Percentiles rank a stretch among this genome's conserved stretches.
Evolutionary conservation across 768 basidiomycete species (phyloP).

Genomic region (Cystobasidium onofrii): DNA sequence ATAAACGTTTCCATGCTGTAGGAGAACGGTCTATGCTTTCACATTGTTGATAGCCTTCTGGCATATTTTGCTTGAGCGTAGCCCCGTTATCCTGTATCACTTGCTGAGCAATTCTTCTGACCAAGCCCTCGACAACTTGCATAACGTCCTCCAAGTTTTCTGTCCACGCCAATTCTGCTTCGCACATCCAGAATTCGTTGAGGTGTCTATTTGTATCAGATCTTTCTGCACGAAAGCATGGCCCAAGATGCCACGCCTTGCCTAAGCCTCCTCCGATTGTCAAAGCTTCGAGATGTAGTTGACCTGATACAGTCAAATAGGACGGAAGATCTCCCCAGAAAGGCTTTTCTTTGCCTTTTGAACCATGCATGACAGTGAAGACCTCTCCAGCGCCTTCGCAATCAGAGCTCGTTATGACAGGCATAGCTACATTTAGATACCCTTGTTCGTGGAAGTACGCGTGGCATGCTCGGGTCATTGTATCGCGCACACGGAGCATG

Average conservation of each 20-base stretch:
- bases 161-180: slow-evolving; percentile 74
- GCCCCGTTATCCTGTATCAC: not conserved
- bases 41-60: slow-evolving; percentile 2
- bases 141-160: slow-evolving; percentile 52
- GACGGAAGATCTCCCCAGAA: slow-evolving; percentile 45
- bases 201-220: slow-evolving; percentile 83
- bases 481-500: slow-evolving; percentile 65
- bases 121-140: slow-evolving; percentile 54
- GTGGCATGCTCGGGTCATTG: slow-evolving; percentile 54
- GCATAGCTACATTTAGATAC: slow-evolving; percentile 71
- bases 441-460: slow-evolving; percentile 70
- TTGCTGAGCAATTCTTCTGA: slow-evolving; percentile 47
- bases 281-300: slow-evolving; percentile 80
- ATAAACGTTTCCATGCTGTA: slow-evolving; percentile 60
- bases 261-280: slow-evolving; percentile 61
- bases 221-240: slow-evolving; percentile 88
- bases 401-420: slow-evolving; percentile 80
- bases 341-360: not conserved
- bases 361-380: slow-evolving; percentile 55
- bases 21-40: slow-evolving; percentile 4
- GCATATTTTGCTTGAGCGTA: not conserved
- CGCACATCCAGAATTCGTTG: slow-evolving; percentile 98
- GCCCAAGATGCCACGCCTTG: slow-evolving; percentile 83
- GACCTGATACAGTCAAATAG: slow-evolving; percentile 88
- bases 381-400: slow-evolving; percentile 95